Conservation (phyloP, 306 rosid species). For the Betula pendula region DNA sequence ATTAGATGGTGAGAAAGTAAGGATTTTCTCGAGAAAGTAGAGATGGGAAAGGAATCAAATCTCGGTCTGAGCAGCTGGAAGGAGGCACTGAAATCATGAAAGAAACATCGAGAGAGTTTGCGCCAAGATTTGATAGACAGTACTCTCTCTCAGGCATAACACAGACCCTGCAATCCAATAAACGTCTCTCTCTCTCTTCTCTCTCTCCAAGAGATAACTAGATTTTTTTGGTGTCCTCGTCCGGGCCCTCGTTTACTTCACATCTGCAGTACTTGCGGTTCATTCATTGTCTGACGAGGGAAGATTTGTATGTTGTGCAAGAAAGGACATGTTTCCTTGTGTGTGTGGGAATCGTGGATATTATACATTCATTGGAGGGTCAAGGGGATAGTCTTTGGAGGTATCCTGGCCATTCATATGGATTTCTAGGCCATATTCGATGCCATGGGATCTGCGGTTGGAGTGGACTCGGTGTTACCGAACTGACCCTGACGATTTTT, state of each 20-base stretch:
- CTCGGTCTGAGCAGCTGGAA: conserved; percentile 8
- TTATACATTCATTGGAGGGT: not conserved
- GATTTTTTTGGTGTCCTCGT: conserved; percentile 18
- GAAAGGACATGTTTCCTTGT: not conserved
- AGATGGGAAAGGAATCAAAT: conserved; percentile 25
- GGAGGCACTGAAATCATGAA: conserved; percentile 55
- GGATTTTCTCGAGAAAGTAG: conserved; percentile 27
- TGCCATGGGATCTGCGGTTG: not conserved
- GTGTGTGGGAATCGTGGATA: not conserved
- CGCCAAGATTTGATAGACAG: conserved; percentile 40
- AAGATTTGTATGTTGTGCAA: conserved; percentile 1
- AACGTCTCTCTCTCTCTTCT: no score
- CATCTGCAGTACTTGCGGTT: not conserved
- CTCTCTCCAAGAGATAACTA: conserved; percentile 2
- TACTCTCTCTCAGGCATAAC: conserved; percentile 2
- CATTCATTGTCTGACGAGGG: not conserved
- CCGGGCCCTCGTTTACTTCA: conserved; percentile 32
- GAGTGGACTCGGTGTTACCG: not conserved
- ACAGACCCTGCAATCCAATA: not conserved
- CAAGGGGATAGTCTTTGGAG: not conserved
- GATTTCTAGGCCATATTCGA: not conserved
- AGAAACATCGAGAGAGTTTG: conserved; percentile 15
- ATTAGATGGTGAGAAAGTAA: not conserved
- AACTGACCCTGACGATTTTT: not conserved
- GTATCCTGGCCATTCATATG: not conserved